phyloP scores from a whole-genome alignment of 176 grass and related monocot genomes.

The Ananas comosus region DNA sequence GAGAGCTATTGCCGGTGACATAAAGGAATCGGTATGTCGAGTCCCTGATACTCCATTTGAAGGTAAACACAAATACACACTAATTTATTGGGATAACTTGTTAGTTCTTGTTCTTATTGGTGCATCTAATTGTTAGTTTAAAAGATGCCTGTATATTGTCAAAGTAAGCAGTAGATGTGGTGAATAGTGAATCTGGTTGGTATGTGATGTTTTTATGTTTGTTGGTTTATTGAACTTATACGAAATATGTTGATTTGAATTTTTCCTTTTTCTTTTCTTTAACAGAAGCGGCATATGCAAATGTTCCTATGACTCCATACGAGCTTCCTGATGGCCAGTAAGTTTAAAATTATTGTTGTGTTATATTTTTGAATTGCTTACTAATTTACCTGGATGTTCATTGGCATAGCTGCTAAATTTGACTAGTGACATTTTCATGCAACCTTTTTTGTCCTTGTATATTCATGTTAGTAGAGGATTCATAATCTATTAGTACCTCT shows the following conservation, averaged over 20 bases:
- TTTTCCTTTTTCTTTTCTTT: constrained; percentile 22
- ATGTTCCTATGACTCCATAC: constrained; percentile 96
- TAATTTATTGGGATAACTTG: background rate
- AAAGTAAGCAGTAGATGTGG: too few species aligned
- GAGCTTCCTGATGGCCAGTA: constrained; percentile 99
- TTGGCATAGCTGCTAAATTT: constrained; percentile 7
- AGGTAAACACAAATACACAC: constrained; percentile 38
- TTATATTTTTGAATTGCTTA: constrained; percentile 10
- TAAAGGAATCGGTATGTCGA: constrained; percentile 93
- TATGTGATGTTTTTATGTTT: constrained; percentile 6
- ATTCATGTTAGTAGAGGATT: background rate
- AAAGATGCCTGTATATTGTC: background rate
- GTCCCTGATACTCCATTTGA: constrained; percentile 95
- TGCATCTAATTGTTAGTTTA: background rate
- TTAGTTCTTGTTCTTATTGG: background rate
- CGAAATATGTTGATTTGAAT: background rate
- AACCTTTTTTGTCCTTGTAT: constrained; percentile 14
- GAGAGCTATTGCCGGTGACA: constrained; percentile 92
- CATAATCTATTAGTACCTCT: constrained; percentile 7
- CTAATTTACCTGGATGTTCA: background rate
- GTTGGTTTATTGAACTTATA: constrained; percentile 12
- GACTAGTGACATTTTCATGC: constrained; percentile 15
- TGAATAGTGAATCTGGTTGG: background rate
- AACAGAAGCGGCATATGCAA: constrained; percentile 96
- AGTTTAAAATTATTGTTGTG: constrained; percentile 29